Conservation (phyloP, 75 land plant genomes). For the Cunninghamia lanceolata region DNA sequence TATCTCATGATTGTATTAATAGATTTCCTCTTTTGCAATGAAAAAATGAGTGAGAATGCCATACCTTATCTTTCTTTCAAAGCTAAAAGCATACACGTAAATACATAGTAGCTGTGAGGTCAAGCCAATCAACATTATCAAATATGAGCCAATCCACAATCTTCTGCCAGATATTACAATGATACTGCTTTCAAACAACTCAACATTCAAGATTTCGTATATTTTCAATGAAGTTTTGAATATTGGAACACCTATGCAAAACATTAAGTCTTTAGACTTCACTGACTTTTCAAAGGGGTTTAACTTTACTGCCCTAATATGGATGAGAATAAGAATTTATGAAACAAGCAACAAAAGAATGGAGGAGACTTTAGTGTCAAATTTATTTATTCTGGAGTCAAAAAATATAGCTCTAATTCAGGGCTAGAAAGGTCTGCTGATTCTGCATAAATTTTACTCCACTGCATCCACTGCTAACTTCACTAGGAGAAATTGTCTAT, state of each 20-base stretch:
- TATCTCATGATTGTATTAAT: background rate
- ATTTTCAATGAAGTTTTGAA: background rate
- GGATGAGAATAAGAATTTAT: background rate
- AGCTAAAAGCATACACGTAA: background rate
- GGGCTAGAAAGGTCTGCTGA: background rate
- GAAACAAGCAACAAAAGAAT: background rate
- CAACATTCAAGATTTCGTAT: background rate
- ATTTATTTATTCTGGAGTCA: background rate
- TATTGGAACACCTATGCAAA: background rate
- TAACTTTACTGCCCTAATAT: background rate
- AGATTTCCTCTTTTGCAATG: background rate
- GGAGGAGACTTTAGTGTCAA: background rate
- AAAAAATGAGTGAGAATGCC: background rate
- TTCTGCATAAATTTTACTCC: background rate
- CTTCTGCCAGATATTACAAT: background rate
- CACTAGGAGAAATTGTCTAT: background rate
- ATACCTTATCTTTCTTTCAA: background rate
- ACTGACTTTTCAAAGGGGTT: background rate
- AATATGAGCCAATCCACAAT: background rate
- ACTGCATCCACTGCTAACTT: background rate
- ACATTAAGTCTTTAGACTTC: background rate
- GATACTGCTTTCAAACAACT: background rate
- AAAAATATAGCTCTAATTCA: background rate
- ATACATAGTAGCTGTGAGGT: background rate
- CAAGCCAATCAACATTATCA: background rate